Evolutionary conservation across 192 early-diverging fungal genomes (phyloP), one percentile per base, ranked within the genome.

Genomic region (Coemansia umbellata): DNA sequence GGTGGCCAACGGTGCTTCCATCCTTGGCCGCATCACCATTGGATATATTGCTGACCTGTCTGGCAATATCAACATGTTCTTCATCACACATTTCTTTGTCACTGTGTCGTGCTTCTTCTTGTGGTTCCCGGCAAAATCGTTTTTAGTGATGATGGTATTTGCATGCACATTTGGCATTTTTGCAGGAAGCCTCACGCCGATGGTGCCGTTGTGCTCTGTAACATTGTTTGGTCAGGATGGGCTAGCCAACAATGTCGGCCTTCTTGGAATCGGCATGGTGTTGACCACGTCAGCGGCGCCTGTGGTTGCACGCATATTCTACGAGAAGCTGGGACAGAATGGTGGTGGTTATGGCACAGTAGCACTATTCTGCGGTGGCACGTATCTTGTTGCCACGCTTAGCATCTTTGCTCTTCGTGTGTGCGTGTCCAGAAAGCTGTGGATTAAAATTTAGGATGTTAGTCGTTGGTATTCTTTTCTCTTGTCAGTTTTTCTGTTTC

Each of bases 1-100:
- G 24, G 61, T 89, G 28, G 77, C 82, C 19, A 89, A 87, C 54
- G 85, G 80, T 18, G 83, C 84, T 5, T 77, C 80, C 1, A 82
- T 79, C 44, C 41, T 83, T 5, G 87, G 87, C 4, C 78, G 87
- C 37, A 71, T 89, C 47, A 50, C 78, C 7, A 78, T 84, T 27
- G 87, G 87, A 2, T 80, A 79, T 39, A 74, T 67, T n/a, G 85
- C 85, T 5, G 87, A 89, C 33, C 55, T 76, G 24, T 54, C 73
- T 18, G 73, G 73, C 19, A 76, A 76, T 54, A 67, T 76, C 66
- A 76, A 76, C 58, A 76, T 76, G 73, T 76, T 76, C 30, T 61
- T 76, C n/a, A 56, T 57, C 32, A 76, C 73, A 2, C 73, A 76
- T 17, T 15, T 76, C 36, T 50, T 76, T 31, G 73, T 76, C 8